Evolutionary conservation across 1,284 basidiomycete genomes (phyloP).

Genomic region (Cryptococcus sp.): DNA sequence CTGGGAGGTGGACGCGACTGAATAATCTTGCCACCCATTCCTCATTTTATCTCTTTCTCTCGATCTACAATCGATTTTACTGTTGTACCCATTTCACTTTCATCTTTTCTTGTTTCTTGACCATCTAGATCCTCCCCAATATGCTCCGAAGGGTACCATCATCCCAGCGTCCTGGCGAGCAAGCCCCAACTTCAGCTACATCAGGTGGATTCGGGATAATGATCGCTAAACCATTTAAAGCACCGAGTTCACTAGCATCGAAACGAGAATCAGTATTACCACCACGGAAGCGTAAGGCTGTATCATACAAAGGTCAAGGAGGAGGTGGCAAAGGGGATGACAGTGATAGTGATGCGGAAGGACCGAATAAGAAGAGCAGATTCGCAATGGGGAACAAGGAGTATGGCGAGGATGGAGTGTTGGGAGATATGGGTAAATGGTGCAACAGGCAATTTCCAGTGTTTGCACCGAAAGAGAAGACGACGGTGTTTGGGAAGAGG

Average conservation of each 20-base stretch:
- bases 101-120: background rate
- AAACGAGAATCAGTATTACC: conserved; percentile 58
- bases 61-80: background rate
- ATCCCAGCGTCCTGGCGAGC: conserved; percentile 23
- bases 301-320: conserved; percentile 65
- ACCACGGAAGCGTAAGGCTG: conserved; percentile 71
- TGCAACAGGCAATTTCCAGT: conserved; percentile 71
- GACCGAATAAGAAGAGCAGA: conserved; percentile 55
- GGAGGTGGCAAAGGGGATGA: conserved; percentile 55
- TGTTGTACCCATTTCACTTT: background rate
- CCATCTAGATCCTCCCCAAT: background rate
- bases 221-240: conserved; percentile 65
- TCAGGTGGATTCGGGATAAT: conserved; percentile 42
- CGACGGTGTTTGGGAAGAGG: conserved; percentile 52
- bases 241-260: conserved; percentile 55
- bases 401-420: conserved; percentile 47
- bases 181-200: conserved; percentile 34
- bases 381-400: conserved; percentile 50
- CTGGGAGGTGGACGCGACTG: background rate
- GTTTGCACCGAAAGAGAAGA: conserved; percentile 76
- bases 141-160: conserved; percentile 34
- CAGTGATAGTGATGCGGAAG: conserved; percentile 41
- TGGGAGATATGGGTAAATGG: conserved; percentile 49
- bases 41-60: background rate
- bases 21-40: background rate